Percentiles rank a stretch among this genome's conserved stretches.
These are phyloP conservation scores for Epichloe typhina DNA, from an alignment of 2,329 filamentous ascomycete genomes.

Conservation along the genomic window DNA sequence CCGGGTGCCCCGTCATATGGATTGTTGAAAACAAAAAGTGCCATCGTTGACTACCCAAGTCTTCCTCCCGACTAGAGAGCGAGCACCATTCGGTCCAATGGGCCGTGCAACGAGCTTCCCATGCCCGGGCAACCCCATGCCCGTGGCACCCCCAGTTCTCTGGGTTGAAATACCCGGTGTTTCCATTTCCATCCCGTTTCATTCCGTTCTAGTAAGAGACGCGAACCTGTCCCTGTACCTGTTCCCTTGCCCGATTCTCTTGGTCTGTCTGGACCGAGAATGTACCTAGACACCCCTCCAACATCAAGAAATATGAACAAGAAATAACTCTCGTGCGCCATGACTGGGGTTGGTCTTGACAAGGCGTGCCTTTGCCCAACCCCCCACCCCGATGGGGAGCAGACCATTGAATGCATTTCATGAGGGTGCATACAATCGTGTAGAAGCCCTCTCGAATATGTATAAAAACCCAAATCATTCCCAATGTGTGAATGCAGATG, in stretches of 20 bases:
- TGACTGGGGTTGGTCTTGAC: neutral
- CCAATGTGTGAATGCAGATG: neutral
- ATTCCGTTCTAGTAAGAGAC: neutral
- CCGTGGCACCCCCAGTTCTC: neutral
- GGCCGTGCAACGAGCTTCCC: neutral
- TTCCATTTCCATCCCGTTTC: neutral
- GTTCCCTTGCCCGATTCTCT: neutral
- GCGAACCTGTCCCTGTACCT: neutral
- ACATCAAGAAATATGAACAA: neutral
- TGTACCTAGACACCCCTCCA: neutral
- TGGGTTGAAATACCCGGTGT: neutral
- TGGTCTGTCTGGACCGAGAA: neutral
- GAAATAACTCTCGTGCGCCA: neutral
- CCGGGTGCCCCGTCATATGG: too few species aligned
- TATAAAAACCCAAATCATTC: neutral
- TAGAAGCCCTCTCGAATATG: slow-evolving; percentile 1
- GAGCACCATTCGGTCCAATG: neutral
- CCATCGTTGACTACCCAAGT: slow-evolving; percentile 1
- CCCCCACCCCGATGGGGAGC: neutral
- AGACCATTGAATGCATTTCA: neutral
- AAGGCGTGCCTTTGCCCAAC: too few species aligned
- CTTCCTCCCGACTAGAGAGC: neutral
- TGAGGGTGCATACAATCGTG: slow-evolving; percentile 5
- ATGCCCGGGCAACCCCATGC: neutral
- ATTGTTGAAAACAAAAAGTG: neutral